Evolutionary conservation across 2,329 filamentous ascomycete species (phyloP).

Genomic region (Pseudogymnoascus sp.): DNA sequence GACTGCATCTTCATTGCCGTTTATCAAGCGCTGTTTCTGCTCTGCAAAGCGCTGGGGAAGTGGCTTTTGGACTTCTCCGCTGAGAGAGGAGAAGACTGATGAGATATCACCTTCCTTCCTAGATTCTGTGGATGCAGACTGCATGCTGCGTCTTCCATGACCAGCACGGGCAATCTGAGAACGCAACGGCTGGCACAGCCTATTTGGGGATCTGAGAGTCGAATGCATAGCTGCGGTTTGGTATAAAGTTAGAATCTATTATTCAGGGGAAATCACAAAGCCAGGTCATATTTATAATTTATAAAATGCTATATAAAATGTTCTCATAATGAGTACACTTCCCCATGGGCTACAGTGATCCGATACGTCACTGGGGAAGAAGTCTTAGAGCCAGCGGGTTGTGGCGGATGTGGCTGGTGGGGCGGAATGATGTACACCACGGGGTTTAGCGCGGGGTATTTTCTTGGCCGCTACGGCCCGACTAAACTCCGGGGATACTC

Average conservation of each 20-base stretch:
- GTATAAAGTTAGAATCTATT: neutral
- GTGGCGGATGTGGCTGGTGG: neutral
- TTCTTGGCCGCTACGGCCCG: neutral
- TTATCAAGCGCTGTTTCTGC: constrained; percentile 46
- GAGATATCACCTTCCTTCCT: constrained; percentile 52
- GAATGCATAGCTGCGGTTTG: neutral
- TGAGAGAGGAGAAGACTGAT: constrained; percentile 52
- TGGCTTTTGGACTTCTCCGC: constrained; percentile 36
- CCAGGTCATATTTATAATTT: neutral
- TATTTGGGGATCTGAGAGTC: constrained; percentile 2
- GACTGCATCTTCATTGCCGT: constrained; percentile 41
- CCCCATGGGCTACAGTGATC: neutral
- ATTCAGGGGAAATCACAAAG: neutral
- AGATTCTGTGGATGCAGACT: neutral
- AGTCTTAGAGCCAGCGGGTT: neutral
- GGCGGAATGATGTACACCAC: neutral
- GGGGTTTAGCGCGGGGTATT: neutral
- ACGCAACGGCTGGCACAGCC: neutral
- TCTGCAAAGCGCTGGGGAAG: constrained; percentile 49
- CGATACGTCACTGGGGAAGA: neutral
- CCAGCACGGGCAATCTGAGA: neutral
- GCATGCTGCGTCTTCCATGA: neutral
- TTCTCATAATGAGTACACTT: neutral
- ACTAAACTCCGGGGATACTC: neutral
- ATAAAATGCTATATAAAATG: neutral